These are phyloP conservation scores for Exsudoporus frostii DNA, from an alignment of 768 basidiomycete species.

Conservation along the genomic window DNA sequence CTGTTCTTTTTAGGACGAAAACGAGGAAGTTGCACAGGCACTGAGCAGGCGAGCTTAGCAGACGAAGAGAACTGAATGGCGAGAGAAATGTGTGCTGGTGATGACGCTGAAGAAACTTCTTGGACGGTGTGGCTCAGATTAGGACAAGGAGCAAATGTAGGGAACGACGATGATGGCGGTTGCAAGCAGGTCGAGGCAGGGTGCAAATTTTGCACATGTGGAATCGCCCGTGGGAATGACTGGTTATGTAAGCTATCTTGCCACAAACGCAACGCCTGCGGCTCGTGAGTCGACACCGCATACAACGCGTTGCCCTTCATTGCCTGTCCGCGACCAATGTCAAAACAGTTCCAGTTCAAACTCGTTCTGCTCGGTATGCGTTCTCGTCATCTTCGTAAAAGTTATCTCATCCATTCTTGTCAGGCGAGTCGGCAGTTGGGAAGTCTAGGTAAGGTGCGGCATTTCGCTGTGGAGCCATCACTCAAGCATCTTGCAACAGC, in stretches of 20 bases:
- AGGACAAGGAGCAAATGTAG: conserved; percentile 21
- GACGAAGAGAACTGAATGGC: conserved; percentile 17
- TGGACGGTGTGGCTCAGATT: conserved; percentile 24
- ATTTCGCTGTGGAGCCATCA: conserved; percentile 21
- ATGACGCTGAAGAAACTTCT: conserved; percentile 21
- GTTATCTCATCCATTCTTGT: conserved; percentile 8
- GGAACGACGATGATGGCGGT: conserved; percentile 39
- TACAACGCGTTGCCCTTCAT: conserved; percentile 10
- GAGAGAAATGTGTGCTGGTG: conserved; percentile 17
- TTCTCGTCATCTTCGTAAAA: background rate
- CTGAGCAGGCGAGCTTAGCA: conserved; percentile 27
- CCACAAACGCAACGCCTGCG: conserved; percentile 12
- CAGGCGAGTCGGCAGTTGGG: conserved; percentile 97
- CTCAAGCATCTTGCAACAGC: conserved; percentile 41
- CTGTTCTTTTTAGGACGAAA: conserved; percentile 29
- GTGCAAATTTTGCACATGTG: conserved; percentile 34
- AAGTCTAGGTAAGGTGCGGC: conserved; percentile 72
- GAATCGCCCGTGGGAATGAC: conserved; percentile 23
- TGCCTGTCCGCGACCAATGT: conserved; percentile 54
- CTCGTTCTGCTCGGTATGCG: conserved; percentile 85
- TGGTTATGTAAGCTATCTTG: conserved; percentile 23
- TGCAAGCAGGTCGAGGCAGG: conserved; percentile 19
- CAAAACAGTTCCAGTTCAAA: conserved; percentile 93
- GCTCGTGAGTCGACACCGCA: background rate
- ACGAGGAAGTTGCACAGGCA: conserved; percentile 20